Evolutionary conservation across 805 yeast species (phyloP).

Genomic region (Wickerhamiella lipophila): DNA sequence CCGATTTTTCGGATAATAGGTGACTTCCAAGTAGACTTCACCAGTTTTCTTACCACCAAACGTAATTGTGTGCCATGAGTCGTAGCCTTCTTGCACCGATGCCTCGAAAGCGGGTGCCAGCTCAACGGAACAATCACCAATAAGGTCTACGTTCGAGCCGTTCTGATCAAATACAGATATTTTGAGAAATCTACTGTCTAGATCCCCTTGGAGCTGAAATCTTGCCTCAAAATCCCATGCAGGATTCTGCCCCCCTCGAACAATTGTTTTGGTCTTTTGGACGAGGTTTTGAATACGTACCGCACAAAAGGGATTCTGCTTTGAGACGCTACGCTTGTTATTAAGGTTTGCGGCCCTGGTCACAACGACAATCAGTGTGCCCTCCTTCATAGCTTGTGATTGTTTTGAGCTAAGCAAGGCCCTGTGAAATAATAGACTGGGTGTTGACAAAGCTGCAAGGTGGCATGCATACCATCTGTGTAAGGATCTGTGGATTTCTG

Average conservation of each 20-base stretch:
- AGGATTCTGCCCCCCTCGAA: constrained; percentile 91
- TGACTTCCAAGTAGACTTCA: constrained; percentile 76
- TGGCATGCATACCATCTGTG: constrained; percentile 1
- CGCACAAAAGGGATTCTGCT: constrained; percentile 85
- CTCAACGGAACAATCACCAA: constrained; percentile 72
- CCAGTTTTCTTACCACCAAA: constrained; percentile 73
- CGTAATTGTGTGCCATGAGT: constrained; percentile 66
- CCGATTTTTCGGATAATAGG: constrained; percentile 51
- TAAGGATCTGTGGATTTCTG: background rate
- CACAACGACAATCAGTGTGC: constrained; percentile 60
- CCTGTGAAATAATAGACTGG: background rate
- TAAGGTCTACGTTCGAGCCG: constrained; percentile 62
- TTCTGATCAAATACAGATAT: constrained; percentile 75
- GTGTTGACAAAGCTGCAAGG: constrained; percentile 8
- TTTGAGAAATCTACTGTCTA: constrained; percentile 43
- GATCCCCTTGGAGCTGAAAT: constrained; percentile 23
- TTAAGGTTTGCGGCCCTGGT: constrained; percentile 77
- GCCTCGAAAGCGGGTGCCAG: constrained; percentile 59
- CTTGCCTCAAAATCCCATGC: constrained; percentile 44
- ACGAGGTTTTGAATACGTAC: constrained; percentile 72
- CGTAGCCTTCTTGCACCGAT: constrained; percentile 61
- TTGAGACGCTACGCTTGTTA: constrained; percentile 73
- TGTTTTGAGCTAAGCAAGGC: constrained; percentile 9
- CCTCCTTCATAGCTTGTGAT: constrained; percentile 22
- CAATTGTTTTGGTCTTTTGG: constrained; percentile 60